phyloP scores from a whole-genome alignment of 139 green algal genomes.

The Chlamydomonas eustigma region DNA sequence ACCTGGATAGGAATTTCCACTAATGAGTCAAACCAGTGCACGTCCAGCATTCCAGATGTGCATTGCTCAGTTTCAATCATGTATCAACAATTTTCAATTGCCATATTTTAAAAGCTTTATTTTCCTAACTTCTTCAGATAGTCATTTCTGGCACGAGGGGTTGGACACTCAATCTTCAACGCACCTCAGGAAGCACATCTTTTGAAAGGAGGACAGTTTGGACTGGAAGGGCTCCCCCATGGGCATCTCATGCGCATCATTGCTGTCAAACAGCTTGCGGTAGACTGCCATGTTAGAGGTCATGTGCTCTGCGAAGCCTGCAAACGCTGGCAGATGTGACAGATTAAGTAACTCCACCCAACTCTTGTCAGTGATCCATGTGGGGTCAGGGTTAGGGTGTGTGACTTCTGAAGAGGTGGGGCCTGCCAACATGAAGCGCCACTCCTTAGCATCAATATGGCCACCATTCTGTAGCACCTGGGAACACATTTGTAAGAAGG shows the following conservation, averaged over 20 bases:
- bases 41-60: too few species aligned
- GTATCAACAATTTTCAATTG: too few species aligned
- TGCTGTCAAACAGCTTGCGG: slow-evolving; percentile 65
- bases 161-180: too few species aligned
- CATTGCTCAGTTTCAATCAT: too few species aligned
- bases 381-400: slow-evolving; percentile 56
- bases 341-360: slow-evolving; percentile 77
- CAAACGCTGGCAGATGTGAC: slow-evolving; percentile 48
- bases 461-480: slow-evolving; percentile 34
- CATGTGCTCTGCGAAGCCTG: slow-evolving; percentile 33
- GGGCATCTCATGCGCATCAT: slow-evolving; percentile 57
- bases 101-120: too few species aligned
- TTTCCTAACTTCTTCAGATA: too few species aligned
- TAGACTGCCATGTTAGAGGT: neutral
- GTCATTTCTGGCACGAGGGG: too few species aligned
- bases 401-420: slow-evolving; percentile 31
- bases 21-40: slow-evolving; percentile 7
- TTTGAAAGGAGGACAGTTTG: slow-evolving; percentile 64
- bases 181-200: slow-evolving; percentile 55
- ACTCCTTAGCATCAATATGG: slow-evolving; percentile 58
- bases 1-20: slow-evolving; percentile 48
- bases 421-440: slow-evolving; percentile 48
- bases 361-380: slow-evolving; percentile 75
- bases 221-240: slow-evolving; percentile 44
- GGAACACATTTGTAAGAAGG: too few species aligned